Evolutionary conservation across 306 rosid genomes (phyloP).

Genomic region (Ceratonia siliqua): DNA sequence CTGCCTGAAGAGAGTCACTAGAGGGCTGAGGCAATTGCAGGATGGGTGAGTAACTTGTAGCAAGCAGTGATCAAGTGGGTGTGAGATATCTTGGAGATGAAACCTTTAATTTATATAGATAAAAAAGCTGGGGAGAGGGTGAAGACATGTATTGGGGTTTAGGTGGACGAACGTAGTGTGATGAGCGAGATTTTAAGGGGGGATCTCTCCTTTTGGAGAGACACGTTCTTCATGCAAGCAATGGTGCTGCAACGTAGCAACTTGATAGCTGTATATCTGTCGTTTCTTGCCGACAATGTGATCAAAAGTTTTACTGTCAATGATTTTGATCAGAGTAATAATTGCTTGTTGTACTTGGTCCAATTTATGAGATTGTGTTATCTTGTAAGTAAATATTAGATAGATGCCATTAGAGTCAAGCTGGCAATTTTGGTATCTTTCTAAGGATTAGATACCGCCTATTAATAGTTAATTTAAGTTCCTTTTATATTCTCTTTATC

Average conservation of each 20-base stretch:
- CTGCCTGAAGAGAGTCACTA: conserved; percentile 41
- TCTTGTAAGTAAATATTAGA: conserved; percentile 32
- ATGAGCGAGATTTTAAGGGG: conserved; percentile 37
- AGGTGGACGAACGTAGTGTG: conserved; percentile 41
- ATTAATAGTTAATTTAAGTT: not conserved
- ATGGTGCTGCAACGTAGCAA: conserved; percentile 47
- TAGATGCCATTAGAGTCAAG: conserved; percentile 28
- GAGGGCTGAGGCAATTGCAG: conserved; percentile 30
- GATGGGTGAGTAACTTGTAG: conserved; percentile 23
- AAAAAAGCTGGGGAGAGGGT: conserved; percentile 32
- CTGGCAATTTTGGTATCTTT: conserved; percentile 39
- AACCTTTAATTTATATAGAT: conserved; percentile 38
- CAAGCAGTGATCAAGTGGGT: conserved; percentile 36
- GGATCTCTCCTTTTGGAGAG: conserved; percentile 31
- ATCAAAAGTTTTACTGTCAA: conserved; percentile 23
- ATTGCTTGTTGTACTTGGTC: conserved; percentile 26
- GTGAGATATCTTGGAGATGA: conserved; percentile 29
- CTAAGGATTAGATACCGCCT: conserved; percentile 24
- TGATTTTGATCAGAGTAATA: conserved; percentile 29
- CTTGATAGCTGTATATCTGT: conserved; percentile 42
- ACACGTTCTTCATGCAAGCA: conserved; percentile 46
- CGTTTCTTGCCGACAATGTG: conserved; percentile 47
- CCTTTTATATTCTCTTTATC: conserved; percentile 16
- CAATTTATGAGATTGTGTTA: conserved; percentile 32
- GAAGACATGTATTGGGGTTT: conserved; percentile 37